Evolutionary conservation across 352 stramenopile genomes (phyloP).

Genomic region (Detonula confervacea): DNA sequence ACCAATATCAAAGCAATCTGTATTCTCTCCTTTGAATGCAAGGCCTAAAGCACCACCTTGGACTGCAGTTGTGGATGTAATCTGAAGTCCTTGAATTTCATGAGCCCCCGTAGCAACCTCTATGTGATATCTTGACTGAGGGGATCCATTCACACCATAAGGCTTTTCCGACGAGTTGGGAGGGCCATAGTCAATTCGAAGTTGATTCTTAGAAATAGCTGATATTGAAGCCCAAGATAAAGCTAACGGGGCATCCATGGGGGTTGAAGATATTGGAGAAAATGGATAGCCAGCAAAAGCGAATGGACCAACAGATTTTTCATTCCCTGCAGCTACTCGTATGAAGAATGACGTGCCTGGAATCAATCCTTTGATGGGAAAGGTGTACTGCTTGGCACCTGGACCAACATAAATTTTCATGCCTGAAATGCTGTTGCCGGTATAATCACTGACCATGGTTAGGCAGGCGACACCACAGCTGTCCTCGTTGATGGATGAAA

Average conservation of each 20-base stretch:
- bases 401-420: slow-evolving; percentile 56
- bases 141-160: slow-evolving; percentile 68
- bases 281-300: slow-evolving; percentile 53
- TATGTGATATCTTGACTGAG: slow-evolving; percentile 63
- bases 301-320: slow-evolving; percentile 52
- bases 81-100: slow-evolving; percentile 61
- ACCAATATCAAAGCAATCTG: slow-evolving; percentile 64
- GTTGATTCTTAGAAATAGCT: slow-evolving; percentile 29
- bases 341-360: slow-evolving; percentile 89
- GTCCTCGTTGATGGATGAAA: slow-evolving; percentile 54
- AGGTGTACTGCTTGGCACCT: slow-evolving; percentile 44
- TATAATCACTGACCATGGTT: slow-evolving; percentile 60
- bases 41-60: slow-evolving; percentile 37
- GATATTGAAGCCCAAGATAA: slow-evolving; percentile 57
- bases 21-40: slow-evolving; percentile 57
- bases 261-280: slow-evolving; percentile 44
- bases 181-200: slow-evolving; percentile 67
- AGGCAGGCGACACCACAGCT: slow-evolving; percentile 58
- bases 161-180: slow-evolving; percentile 50
- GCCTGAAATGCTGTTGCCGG: slow-evolving; percentile 29
- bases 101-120: slow-evolving; percentile 60
- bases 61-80: slow-evolving; percentile 41
- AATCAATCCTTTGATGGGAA: slow-evolving; percentile 89
- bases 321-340: slow-evolving; percentile 87
- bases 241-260: slow-evolving; percentile 45